Conservation (phyloP, 176 grass and related monocot species). For the Guadua angustifolia region DNA sequence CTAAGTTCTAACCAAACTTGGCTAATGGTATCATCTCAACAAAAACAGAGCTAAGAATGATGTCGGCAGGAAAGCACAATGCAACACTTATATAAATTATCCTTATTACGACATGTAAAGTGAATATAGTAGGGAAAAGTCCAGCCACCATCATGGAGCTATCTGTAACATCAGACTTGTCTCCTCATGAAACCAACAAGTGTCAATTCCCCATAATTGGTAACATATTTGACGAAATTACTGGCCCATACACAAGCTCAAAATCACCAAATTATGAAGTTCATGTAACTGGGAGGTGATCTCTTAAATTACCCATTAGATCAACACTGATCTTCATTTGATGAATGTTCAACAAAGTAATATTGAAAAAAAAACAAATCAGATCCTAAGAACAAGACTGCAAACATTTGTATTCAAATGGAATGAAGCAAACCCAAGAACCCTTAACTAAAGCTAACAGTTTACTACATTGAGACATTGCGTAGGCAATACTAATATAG, state of each 20-base stretch:
- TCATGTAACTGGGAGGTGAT: neutral
- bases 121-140: slow-evolving; percentile 5
- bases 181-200: slow-evolving; percentile 2
- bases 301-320: slow-evolving; percentile 13
- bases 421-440: neutral
- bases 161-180: slow-evolving; percentile 9
- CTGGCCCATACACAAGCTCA: neutral
- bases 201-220: neutral
- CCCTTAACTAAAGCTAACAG: neutral
- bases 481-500: neutral
- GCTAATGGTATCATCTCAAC: neutral
- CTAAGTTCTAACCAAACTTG: slow-evolving; percentile 9
- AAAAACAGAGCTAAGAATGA: slow-evolving; percentile 18
- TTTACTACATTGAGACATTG: slow-evolving; percentile 4
- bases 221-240: neutral
- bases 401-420: slow-evolving; percentile 24
- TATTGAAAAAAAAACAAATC: slow-evolving; percentile 8
- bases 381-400: slow-evolving; percentile 5
- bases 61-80: slow-evolving; percentile 32
- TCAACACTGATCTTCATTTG: slow-evolving; percentile 27
- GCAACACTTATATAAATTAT: slow-evolving; percentile 12
- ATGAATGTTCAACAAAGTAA: slow-evolving; percentile 1
- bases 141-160: slow-evolving; percentile 5
- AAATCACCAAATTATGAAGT: slow-evolving; percentile 4
- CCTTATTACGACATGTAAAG: neutral